Percentiles rank a stretch among this genome's conserved stretches.
phyloP scores from a whole-genome alignment of 768 basidiomycete genomes.

The Russula olivacea region DNA sequence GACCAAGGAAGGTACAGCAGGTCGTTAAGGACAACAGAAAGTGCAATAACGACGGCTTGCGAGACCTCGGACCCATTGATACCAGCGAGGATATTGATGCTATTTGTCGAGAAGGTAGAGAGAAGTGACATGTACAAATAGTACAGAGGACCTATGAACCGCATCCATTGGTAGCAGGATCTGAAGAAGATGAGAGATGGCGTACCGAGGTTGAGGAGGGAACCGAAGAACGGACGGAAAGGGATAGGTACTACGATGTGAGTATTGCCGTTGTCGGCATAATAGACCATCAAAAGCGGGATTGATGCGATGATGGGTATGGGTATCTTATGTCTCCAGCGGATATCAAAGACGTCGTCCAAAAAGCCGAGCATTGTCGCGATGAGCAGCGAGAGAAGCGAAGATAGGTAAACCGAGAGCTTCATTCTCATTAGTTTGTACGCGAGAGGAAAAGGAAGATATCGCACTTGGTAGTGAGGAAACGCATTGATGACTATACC shows the following conservation, averaged over 20 bases:
- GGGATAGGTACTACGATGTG: conserved; percentile 90
- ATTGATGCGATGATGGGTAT: conserved; percentile 95
- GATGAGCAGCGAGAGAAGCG: conserved; percentile 83
- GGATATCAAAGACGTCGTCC: conserved; percentile 97
- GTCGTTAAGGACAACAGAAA: conserved; percentile 90
- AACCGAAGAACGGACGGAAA: conserved; percentile 63
- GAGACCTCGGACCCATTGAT: conserved; percentile 95
- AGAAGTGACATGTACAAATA: conserved; percentile 95
- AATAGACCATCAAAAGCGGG: conserved; percentile 93
- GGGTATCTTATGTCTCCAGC: conserved; percentile 96
- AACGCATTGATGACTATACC: conserved; percentile 64
- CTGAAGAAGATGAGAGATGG: not conserved
- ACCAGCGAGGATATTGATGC: conserved; percentile 97
- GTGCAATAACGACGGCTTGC: conserved; percentile 87
- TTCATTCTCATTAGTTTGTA: conserved; percentile 30
- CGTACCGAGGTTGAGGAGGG: conserved; percentile 83
- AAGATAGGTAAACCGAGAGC: conserved; percentile 90
- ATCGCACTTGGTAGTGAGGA: conserved; percentile 68
- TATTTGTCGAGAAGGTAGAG: conserved; percentile 95
- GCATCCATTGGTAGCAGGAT: conserved; percentile 6
- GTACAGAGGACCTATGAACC: conserved; percentile 73
- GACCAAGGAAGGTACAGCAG: conserved; percentile 91
- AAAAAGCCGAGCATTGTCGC: conserved; percentile 93
- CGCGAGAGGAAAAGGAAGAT: not conserved
- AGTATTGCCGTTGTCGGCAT: conserved; percentile 89